phyloP scores from a whole-genome alignment of 2,329 filamentous ascomycete genomes.

The Penicillium sp. region DNA sequence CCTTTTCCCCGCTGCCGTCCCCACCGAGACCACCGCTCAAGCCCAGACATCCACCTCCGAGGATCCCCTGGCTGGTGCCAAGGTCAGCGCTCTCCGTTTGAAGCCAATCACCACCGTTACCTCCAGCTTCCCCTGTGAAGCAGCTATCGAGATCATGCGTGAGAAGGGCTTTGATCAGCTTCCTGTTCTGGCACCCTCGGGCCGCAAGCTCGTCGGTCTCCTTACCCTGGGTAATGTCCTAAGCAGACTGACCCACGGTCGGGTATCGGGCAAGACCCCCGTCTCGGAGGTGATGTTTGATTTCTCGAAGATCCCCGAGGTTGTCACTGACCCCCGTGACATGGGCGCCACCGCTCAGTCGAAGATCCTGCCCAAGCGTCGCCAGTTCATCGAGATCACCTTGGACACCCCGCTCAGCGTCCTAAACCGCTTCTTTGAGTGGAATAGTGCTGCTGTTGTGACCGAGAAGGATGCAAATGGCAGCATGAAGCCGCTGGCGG shows the following conservation, averaged over 20 bases:
- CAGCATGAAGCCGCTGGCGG: constrained; percentile 74
- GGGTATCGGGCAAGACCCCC: constrained; percentile 69
- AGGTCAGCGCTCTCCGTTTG: constrained; percentile 77
- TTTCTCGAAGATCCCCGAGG: constrained; percentile 82
- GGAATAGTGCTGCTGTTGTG: constrained; percentile 94
- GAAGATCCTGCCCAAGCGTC: constrained; percentile 48
- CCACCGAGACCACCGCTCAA: constrained; percentile 36
- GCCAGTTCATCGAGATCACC: constrained; percentile 91
- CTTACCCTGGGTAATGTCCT: constrained; percentile 94
- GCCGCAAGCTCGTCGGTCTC: constrained; percentile 78
- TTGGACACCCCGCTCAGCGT: constrained; percentile 80
- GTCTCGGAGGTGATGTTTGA: constrained; percentile 96
- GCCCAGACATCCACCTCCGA: constrained; percentile 41
- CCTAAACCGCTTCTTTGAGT: constrained; percentile 92
- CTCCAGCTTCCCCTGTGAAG: constrained; percentile 69
- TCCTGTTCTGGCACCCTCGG: constrained; percentile 73
- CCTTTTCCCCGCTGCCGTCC: constrained; percentile 68
- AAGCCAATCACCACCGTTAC: constrained; percentile 90
- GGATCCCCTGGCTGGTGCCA: constrained; percentile 76
- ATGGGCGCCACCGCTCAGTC: constrained; percentile 43
- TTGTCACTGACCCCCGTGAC: constrained; percentile 82
- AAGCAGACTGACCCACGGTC: constrained; percentile 81
- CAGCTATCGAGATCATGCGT: constrained; percentile 96
- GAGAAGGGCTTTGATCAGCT: constrained; percentile 98
- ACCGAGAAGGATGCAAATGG: constrained; percentile 69